phyloP scores from a whole-genome alignment of 495 filamentous ascomycete genomes.

The Trichoderma virens region DNA sequence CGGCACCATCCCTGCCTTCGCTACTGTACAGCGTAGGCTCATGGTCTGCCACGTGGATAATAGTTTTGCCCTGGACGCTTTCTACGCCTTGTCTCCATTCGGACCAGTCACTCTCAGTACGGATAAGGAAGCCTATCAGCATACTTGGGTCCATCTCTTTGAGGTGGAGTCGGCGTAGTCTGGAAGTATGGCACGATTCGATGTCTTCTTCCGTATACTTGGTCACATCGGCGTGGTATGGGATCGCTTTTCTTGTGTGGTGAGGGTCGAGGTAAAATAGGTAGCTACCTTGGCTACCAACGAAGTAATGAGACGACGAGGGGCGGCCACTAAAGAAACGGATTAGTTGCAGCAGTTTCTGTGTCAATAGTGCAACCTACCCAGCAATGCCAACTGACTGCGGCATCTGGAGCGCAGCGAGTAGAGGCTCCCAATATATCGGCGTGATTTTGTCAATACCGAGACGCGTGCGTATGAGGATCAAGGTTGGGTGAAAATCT shows the following conservation, averaged over 20 bases:
- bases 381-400: constrained; percentile 95
- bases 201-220: constrained; percentile 64
- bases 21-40: constrained; percentile 49
- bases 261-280: constrained; percentile 98
- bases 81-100: constrained; percentile 66
- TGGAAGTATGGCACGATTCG: constrained; percentile 77
- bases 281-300: constrained; percentile 81
- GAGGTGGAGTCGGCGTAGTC: constrained; percentile 73
- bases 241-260: constrained; percentile 60
- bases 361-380: constrained; percentile 42
- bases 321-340: constrained; percentile 64
- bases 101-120: constrained; percentile 72
- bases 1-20: constrained; percentile 55
- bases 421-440: constrained; percentile 86
- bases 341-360: constrained; percentile 12
- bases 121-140: constrained; percentile 93
- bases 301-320: constrained; percentile 91
- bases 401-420: constrained; percentile 67
- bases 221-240: constrained; percentile 39
- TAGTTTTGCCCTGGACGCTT: constrained; percentile 66
- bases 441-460: constrained; percentile 91
- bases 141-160: constrained; percentile 98
- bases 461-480: constrained; percentile 78
- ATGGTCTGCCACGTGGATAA: constrained; percentile 70
- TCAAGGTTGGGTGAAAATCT: constrained; percentile 71